Conservation (phyloP, 2,329 filamentous ascomycete genomes). For the Talaromyces sp. region DNA sequence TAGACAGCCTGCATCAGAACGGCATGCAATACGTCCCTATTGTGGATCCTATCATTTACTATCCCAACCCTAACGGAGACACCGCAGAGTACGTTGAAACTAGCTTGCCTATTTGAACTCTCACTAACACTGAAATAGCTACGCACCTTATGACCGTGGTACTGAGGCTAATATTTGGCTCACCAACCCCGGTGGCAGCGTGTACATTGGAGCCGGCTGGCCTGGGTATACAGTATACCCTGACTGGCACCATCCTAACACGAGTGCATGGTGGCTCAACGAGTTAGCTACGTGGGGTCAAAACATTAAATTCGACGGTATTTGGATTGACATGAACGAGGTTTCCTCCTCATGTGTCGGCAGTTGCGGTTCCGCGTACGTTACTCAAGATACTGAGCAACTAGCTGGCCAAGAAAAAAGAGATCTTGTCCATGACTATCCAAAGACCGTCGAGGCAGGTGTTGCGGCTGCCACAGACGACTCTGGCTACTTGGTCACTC, state of each 20-base stretch:
- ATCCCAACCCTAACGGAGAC: background rate
- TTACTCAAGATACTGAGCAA: conserved; percentile 60
- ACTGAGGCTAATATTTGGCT: conserved; percentile 47
- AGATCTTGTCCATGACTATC: conserved; percentile 57
- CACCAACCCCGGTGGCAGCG: conserved; percentile 51
- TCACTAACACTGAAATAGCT: conserved; percentile 35
- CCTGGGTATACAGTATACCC: conserved; percentile 58
- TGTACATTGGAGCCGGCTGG: conserved; percentile 53
- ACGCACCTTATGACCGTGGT: conserved; percentile 35
- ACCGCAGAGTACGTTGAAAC: background rate
- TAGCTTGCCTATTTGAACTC: background rate
- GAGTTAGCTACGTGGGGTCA: conserved; percentile 49
- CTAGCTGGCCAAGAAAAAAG: conserved; percentile 55
- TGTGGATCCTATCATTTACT: conserved; percentile 57
- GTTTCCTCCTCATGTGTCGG: conserved; percentile 64
- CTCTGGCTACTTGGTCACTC: conserved; percentile 51
- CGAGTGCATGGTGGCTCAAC: conserved; percentile 56
- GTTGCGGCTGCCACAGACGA: conserved; percentile 33
- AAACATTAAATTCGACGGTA: conserved; percentile 49
- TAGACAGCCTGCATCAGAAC: conserved; percentile 48
- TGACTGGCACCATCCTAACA: conserved; percentile 56
- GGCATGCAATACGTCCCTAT: conserved; percentile 58
- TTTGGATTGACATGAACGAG: conserved; percentile 61
- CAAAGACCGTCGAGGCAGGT: conserved; percentile 63
- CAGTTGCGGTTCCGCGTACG: conserved; percentile 62